phyloP scores from a whole-genome alignment of 129 eudicot genomes.

The Helianthus annuus region DNA sequence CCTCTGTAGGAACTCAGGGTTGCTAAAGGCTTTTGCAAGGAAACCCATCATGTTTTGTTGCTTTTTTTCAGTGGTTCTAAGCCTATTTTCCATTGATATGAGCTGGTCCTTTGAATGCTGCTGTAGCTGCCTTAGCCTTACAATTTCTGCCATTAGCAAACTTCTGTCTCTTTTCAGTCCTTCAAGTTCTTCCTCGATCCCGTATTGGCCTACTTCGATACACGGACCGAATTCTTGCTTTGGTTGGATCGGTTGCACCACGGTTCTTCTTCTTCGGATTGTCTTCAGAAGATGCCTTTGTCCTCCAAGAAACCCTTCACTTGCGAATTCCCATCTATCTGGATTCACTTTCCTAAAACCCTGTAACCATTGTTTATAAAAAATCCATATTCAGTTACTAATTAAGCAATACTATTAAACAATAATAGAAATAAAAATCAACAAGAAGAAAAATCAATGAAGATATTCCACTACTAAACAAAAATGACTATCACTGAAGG shows the following conservation, averaged over 20 bases:
- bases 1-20: constrained; percentile 57
- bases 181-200: constrained; percentile 73
- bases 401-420: not conserved
- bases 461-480: not conserved
- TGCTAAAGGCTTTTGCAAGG: constrained; percentile 64
- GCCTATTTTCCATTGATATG: constrained; percentile 51
- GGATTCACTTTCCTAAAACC: constrained; percentile 94
- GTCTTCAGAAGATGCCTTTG: constrained; percentile 87
- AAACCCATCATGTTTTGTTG: constrained; percentile 78
- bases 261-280: constrained; percentile 68
- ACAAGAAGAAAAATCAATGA: not conserved
- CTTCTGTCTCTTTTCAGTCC: constrained; percentile 59
- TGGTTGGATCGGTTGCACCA: constrained; percentile 37
- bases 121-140: constrained; percentile 68
- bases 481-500: no score
- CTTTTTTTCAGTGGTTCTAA: constrained; percentile 54
- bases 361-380: constrained; percentile 32
- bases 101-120: constrained; percentile 56
- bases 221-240: constrained; percentile 51
- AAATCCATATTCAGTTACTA: constrained; percentile 16
- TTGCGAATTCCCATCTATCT: constrained; percentile 91
- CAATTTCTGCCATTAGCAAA: constrained; percentile 57
- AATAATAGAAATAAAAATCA: not conserved
- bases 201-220: constrained; percentile 74
- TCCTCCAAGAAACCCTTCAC: constrained; percentile 85